A percentile compares a stretch with the other conserved stretches of the same genome.
These are phyloP conservation scores for Chaetomidium leptoderma DNA, from an alignment of 495 filamentous ascomycete species.

Conservation along the genomic window DNA sequence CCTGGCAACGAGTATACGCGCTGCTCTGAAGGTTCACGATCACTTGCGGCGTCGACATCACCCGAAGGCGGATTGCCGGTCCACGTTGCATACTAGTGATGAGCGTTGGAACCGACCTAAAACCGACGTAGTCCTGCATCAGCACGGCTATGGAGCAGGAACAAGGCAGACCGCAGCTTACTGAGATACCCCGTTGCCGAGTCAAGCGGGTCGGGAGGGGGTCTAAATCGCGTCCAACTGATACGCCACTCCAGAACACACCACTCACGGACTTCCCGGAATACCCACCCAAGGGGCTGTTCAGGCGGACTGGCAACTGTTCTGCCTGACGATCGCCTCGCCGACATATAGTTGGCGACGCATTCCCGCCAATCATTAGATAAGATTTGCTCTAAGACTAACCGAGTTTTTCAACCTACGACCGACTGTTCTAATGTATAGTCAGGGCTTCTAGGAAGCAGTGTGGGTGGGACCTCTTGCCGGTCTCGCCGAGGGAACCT, in stretches of 20 bases:
- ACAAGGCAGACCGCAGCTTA: slow-evolving; percentile 9
- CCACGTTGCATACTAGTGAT: slow-evolving; percentile 1
- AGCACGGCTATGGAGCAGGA: slow-evolving; percentile 4
- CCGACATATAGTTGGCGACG: slow-evolving; percentile 5
- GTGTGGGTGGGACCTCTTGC: slow-evolving; percentile 6
- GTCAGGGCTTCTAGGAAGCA: slow-evolving; percentile 5
- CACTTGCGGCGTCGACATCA: slow-evolving; percentile 7
- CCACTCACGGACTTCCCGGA: slow-evolving; percentile 9
- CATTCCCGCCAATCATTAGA: slow-evolving; percentile 3
- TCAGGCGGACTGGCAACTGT: slow-evolving; percentile 8
- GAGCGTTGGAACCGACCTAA: slow-evolving; percentile 5
- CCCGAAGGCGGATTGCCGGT: slow-evolving; percentile 11
- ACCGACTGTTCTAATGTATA: not conserved
- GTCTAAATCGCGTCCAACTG: slow-evolving; percentile 5
- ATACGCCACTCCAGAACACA: slow-evolving; percentile 7
- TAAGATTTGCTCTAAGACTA: slow-evolving; percentile 10
- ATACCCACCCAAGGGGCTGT: slow-evolving; percentile 9
- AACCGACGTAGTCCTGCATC: slow-evolving; percentile 2
- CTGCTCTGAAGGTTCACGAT: slow-evolving; percentile 9
- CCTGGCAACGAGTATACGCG: slow-evolving; percentile 7
- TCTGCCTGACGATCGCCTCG: slow-evolving; percentile 9
- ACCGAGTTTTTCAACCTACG: slow-evolving; percentile 3
- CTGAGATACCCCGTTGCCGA: not conserved
- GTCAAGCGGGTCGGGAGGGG: slow-evolving; percentile 1
- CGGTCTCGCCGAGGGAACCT: slow-evolving; percentile 8